Percentiles rank a stretch among this genome's conserved stretches.
Conservation (phyloP, 2,329 filamentous ascomycete genomes). For the Parastagonospora avenae region DNA sequence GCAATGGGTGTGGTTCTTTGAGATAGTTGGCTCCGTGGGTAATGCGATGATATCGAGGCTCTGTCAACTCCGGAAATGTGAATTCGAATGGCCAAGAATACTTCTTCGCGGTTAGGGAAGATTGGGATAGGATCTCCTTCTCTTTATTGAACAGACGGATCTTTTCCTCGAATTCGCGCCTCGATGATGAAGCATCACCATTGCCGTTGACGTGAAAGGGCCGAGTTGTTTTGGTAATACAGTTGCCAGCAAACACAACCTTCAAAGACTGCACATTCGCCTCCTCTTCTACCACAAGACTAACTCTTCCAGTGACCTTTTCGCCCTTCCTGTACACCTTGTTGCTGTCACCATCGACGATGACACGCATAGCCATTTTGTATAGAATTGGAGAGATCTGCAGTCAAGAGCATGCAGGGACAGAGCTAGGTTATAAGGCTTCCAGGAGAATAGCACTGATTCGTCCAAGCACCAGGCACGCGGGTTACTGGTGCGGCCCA, state of each 20-base stretch:
- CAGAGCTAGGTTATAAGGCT: constrained; percentile 24
- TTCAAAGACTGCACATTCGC: constrained; percentile 34
- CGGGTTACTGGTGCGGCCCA: constrained; percentile 32
- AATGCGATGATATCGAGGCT: constrained; percentile 32
- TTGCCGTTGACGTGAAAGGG: constrained; percentile 22
- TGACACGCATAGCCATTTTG: constrained; percentile 39
- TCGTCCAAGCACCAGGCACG: constrained; percentile 28
- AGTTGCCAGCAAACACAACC: constrained; percentile 37
- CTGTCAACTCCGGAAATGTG: constrained; percentile 38
- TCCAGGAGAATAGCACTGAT: constrained; percentile 17
- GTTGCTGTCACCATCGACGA: constrained; percentile 38
- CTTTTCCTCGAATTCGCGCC: constrained; percentile 34
- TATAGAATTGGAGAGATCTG: constrained; percentile 12
- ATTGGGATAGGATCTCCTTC: constrained; percentile 24
- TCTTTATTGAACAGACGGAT: constrained; percentile 38
- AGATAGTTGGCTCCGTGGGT: constrained; percentile 34
- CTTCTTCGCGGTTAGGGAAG: constrained; percentile 30
- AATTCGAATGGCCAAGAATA: constrained; percentile 45
- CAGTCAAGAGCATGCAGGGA: constrained; percentile 31
- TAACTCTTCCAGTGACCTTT: constrained; percentile 40
- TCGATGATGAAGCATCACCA: constrained; percentile 17
- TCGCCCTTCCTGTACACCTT: constrained; percentile 39
- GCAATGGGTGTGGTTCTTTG: constrained; percentile 39
- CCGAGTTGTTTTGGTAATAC: constrained; percentile 40
- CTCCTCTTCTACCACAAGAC: constrained; percentile 34